Evolutionary conservation across 352 stramenopile genomes (phyloP).

Genomic region (Paralagenidium karlingii): DNA sequence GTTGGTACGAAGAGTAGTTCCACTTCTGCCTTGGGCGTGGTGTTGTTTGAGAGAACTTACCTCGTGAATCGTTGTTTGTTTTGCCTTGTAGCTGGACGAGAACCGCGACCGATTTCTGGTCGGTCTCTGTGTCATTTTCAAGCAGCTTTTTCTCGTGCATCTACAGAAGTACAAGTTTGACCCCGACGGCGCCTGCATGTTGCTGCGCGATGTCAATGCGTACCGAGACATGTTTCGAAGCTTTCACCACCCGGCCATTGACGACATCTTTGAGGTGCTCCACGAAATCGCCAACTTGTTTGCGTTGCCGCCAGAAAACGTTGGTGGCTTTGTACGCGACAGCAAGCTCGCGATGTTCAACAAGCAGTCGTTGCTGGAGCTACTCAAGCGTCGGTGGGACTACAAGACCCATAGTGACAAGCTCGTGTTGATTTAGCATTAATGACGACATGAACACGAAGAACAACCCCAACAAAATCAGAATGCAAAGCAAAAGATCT

Average conservation of each 20-base stretch:
- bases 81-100: slow-evolving; percentile 22
- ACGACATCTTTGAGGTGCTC: slow-evolving; percentile 63
- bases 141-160: slow-evolving; percentile 63
- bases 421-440: slow-evolving; percentile 42
- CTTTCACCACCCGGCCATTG: slow-evolving; percentile 24
- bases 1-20: slow-evolving; percentile 35
- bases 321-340: slow-evolving; percentile 66
- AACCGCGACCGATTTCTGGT: slow-evolving; percentile 56
- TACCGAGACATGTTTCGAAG: slow-evolving; percentile 55
- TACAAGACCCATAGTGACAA: slow-evolving; percentile 75
- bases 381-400: slow-evolving; percentile 70
- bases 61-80: not conserved
- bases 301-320: slow-evolving; percentile 56
- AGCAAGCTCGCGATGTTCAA: slow-evolving; percentile 42
- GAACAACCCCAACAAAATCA: no score
- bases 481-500: no score
- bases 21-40: no score
- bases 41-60: not conserved
- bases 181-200: slow-evolving; percentile 64
- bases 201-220: slow-evolving; percentile 66
- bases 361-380: slow-evolving; percentile 38
- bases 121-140: slow-evolving; percentile 36
- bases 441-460: no score
- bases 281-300: slow-evolving; percentile 76
- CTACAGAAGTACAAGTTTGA: slow-evolving; percentile 70